Evolutionary conservation across 768 basidiomycete species (phyloP), one percentile per base, ranked within the genome.

Genomic region (Mycena olivaceomarginata): DNA sequence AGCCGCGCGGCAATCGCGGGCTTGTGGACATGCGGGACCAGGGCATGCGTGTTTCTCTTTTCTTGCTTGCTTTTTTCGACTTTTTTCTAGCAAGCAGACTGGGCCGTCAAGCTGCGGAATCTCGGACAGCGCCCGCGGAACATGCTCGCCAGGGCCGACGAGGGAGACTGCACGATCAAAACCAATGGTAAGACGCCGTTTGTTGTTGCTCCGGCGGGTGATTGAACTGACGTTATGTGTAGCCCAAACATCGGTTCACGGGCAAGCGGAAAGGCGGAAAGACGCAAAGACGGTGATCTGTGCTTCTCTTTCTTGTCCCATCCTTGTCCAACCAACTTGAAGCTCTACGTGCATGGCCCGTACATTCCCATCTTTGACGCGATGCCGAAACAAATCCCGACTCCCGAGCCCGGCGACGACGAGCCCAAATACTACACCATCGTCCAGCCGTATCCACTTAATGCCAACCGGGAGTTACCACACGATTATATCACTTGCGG

Each of bases 251-350:
- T 88, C 85, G 97, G 74, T 97, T 93, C 82, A 85, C 95, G 74
- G 96, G 96, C 39, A 97, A 97, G 85, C 93, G 96, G 80, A 94
- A 96, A 83, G 91, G 86, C 37, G 96, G 96, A 81, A 97, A 97
- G 88, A 97, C 95, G 62, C 89, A 92, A 83, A 92, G 96, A 84
- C 89, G 94, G 84, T 95, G 85, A 90, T 64, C 25, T 64, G 8
- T 57, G 48, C 25, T 22, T 67, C 16, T n/a, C n/a, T n/a, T n/a
- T n/a, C n/a, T 74, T 59, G n/a, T 22, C 22, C 3, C 53, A 10
- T 67, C n/a, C n/a, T n/a, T n/a, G n/a, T n/a, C n/a, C n/a, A n/a
- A n/a, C n/a, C n/a, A n/a, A n/a, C n/a, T n/a, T n/a, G n/a, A n/a
- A n/a, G n/a, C n/a, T n/a, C n/a, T n/a, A n/a, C n/a, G n/a, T n/a